Evolutionary conservation across 2,329 filamentous ascomycete genomes (phyloP), one percentile per base, ranked within the genome.

Genomic region (Pseudogymnoascus sp.): DNA sequence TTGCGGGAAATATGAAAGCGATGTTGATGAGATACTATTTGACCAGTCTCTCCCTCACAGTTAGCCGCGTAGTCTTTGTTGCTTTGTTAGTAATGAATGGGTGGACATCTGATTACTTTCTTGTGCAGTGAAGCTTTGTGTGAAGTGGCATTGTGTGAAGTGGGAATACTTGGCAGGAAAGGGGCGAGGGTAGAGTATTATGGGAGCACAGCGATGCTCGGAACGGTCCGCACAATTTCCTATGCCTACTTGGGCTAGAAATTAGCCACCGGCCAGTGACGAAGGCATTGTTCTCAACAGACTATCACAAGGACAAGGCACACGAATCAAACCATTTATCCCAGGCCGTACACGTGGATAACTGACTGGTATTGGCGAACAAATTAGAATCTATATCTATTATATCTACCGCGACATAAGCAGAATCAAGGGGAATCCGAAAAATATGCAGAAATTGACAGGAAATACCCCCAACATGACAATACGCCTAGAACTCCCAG

Each of bases 21-120:
- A 53, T 53, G 28, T 53, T 53, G 47, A 53, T 33, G 47, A 53
- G 47, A 53, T 53, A 14, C 47, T 53, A 2, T 20, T 53, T 2
- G 47, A 53, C 33, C 28, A 33, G 47, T 53, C 47, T 53, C 47
- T 33, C 47, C n/a, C 47, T 53, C 15, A 20, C 18, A 53, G 47
- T 53, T 53, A 53, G 47, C 47, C 47, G 47, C 47, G 47, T 53
- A 53, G 47, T 53, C 47, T 53, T 53, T 53, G 47, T 53, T 53
- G 47, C 15, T 53, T 53, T 53, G 47, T 20, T 53, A 53, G 47
- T 53, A 53, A 53, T 53, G 47, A 53, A 53, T 53, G 47, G 47
- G 47, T 53, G 47, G 47, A 53, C 47, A 53, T 53, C 28, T 53
- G 47, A 53, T 53, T 53, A 33, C 9, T 33, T 33, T 33, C 18